phyloP scores from a whole-genome alignment of 192 early-diverging fungal species.

The Pilobolus umbonatus region DNA sequence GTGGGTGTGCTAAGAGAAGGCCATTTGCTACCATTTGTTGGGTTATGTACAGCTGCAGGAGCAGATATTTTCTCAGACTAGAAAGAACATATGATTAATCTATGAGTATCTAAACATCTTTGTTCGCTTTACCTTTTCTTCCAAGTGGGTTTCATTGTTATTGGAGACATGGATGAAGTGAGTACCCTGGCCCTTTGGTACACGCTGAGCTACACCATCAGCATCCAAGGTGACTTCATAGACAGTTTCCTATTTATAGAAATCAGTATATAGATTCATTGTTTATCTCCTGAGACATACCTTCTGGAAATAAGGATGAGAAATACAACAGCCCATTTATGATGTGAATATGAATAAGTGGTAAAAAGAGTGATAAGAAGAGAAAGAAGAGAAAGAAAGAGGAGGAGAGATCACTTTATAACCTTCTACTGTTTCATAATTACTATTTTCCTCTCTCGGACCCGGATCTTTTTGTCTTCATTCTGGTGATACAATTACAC shows the following conservation, averaged over 20 bases:
- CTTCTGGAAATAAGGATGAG: constrained; percentile 7
- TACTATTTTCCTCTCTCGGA: constrained; percentile 7
- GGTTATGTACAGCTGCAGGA: not conserved
- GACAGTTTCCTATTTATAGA: constrained; percentile 22
- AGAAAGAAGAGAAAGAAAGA: constrained; percentile 10
- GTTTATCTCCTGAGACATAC: not conserved
- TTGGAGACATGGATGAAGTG: constrained; percentile 29
- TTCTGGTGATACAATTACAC: not conserved
- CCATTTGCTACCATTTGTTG: not conserved
- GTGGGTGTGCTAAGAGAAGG: not conserved
- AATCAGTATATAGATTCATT: not conserved
- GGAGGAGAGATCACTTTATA: not conserved
- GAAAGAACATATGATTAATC: not conserved
- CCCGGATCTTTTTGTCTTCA: constrained; percentile 7
- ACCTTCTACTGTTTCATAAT: not conserved
- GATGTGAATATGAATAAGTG: not conserved
- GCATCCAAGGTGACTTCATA: constrained; percentile 31
- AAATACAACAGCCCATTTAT: constrained; percentile 26
- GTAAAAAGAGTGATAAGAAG: constrained; percentile 2
- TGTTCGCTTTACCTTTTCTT: constrained; percentile 24
- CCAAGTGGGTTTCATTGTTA: constrained; percentile 25
- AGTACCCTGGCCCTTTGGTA: constrained; percentile 30
- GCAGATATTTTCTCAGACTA: not conserved
- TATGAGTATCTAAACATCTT: not conserved
- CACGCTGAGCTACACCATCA: constrained; percentile 27